Percentiles rank a stretch among this genome's conserved stretches.
These are phyloP conservation scores for Vitellaria paradoxa DNA, from an alignment of 179 eudicot species.

Conservation along the genomic window DNA sequence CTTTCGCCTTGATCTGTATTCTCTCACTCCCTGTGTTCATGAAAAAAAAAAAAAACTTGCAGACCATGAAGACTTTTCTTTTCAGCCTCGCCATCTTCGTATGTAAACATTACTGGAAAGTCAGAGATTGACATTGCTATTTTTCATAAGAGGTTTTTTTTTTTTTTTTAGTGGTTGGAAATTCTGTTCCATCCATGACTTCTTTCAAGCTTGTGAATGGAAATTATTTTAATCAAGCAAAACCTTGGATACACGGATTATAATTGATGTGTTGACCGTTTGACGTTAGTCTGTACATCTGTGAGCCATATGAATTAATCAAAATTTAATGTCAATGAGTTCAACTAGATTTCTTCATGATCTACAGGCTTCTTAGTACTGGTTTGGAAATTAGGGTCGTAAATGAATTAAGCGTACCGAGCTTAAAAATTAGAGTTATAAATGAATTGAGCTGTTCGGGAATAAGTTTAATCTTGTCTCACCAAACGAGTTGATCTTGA, in stretches of 20 bases:
- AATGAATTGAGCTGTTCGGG: no score
- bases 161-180: neutral
- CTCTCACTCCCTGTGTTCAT: neutral
- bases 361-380: neutral
- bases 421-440: no score
- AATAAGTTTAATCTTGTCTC: no score
- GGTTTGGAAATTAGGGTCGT: no score
- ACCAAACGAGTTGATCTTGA: no score
- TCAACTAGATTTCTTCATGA: conserved; percentile 5
- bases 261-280: neutral
- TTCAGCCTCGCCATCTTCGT: neutral
- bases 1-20: neutral
- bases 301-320: neutral
- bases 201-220: neutral
- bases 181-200: no score
- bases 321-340: neutral
- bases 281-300: neutral
- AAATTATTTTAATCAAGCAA: neutral
- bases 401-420: no score
- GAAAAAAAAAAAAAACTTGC: neutral
- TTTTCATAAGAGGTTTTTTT: neutral
- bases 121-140: neutral
- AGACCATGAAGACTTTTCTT: neutral
- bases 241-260: neutral
- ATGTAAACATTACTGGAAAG: neutral